Evolutionary conservation across 2,329 filamentous ascomycete species (phyloP), one percentile per base, ranked within the genome.

Genomic region (Clarireedia monteithiana): DNA sequence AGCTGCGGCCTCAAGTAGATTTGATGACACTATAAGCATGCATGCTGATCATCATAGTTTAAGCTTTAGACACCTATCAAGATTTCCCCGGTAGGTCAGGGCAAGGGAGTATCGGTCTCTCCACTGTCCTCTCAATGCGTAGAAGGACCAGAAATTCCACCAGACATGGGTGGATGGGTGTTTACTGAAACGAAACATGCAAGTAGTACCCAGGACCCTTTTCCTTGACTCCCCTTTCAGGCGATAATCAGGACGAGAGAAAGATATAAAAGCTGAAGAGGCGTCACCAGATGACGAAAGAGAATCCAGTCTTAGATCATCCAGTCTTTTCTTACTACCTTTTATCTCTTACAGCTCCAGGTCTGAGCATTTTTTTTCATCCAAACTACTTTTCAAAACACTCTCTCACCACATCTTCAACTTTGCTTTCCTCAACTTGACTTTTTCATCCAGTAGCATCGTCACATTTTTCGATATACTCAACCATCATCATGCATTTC

Each of bases 281-380:
- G 23, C 34, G 20, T 24, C 20, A 45, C 42, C 44, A 48, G 12
- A 15, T 14, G 23, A n/a, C 15, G 4, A 27, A 48, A 23, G 9
- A 6, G 42, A 54, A 49, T 14, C 7, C 52, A 54, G 44, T 48
- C 36, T 49, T 44, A 49, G 24, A 54, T 45, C 52, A 54, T 54
- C 23, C 52, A 42, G 52, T 42, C 52, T 48, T 49, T 54, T 42
- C 10, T 26, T 5, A 48, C 42, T 48, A 46, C 15, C 6, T 48
- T 54, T 26, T 17, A 48, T 20, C 36, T 40, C 15, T 49, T 42
- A 12, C 44, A 49, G 52, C 45, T 54, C 52, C 52, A 48, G 52
- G 52, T 49, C 45, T 40, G 52, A 54, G 45, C 52, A 23, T 47
- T 47, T 49, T 48, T 20, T 45, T 34, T 34, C 30, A 12, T 26